Evolutionary conservation across 805 yeast genomes (phyloP).

Genomic region (Sungouiozyma intestinalis): DNA sequence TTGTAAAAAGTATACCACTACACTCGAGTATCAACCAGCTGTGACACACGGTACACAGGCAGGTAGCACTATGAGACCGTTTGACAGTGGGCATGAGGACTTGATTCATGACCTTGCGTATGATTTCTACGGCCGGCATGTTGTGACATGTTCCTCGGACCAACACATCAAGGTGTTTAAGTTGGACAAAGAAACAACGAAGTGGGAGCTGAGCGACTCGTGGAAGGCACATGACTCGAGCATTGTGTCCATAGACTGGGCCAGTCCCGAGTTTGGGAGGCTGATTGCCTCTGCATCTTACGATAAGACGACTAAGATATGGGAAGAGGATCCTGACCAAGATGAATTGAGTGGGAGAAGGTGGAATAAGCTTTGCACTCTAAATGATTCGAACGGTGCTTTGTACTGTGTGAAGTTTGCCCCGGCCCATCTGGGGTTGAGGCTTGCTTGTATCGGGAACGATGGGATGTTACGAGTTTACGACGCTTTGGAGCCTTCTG

Average conservation of each 20-base stretch:
- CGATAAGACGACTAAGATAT: slow-evolving; percentile 78
- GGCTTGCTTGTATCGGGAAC: slow-evolving; percentile 77
- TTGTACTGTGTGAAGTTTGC: slow-evolving; percentile 85
- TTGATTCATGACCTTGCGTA: slow-evolving; percentile 82
- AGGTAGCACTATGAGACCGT: slow-evolving; percentile 45
- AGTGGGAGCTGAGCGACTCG: slow-evolving; percentile 77
- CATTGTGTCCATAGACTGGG: slow-evolving; percentile 78
- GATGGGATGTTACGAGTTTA: slow-evolving; percentile 81
- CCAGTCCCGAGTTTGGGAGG: slow-evolving; percentile 88
- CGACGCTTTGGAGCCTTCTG: slow-evolving; percentile 86
- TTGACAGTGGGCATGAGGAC: slow-evolving; percentile 88
- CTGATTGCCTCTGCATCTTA: slow-evolving; percentile 80
- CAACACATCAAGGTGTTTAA: slow-evolving; percentile 88
- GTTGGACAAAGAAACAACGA: slow-evolving; percentile 43
- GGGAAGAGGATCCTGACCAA: slow-evolving; percentile 85
- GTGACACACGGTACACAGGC: too few species aligned
- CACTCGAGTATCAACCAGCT: neutral
- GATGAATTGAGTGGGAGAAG: slow-evolving; percentile 68
- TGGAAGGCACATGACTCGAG: slow-evolving; percentile 96
- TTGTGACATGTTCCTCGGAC: slow-evolving; percentile 93
- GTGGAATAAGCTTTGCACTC: slow-evolving; percentile 66
- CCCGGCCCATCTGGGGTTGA: slow-evolving; percentile 71
- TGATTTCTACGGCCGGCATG: slow-evolving; percentile 83
- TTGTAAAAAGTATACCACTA: neutral
- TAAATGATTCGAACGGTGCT: slow-evolving; percentile 84